Evolutionary conservation across 1,284 basidiomycete species (phyloP), one percentile per base, ranked within the genome.

Genomic region (Puccinia horiana): DNA sequence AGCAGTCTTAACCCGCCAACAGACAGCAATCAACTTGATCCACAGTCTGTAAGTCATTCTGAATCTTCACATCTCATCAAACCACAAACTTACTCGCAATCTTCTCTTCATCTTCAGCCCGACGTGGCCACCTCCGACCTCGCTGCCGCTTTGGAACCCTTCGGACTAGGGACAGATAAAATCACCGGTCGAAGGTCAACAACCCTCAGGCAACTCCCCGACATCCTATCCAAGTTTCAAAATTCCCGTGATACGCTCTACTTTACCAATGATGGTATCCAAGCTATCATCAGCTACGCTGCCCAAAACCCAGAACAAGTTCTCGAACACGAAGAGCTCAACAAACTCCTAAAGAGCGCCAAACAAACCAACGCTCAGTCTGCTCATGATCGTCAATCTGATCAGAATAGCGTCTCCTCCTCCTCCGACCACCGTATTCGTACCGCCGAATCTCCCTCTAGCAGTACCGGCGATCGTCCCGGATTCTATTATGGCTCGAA

Each of bases 211-310:
- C 29, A 81, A 29, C 69, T 81, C 16, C 69, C 78, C 18, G 40
- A 40, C 18, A 73, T 81, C 37, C 69, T 81, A 29, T 12, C 35
- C 37, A 63, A 72, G 23, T 81, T 81, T 49, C 78, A 81, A 81
- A 32, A 73, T 35, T 81, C 78, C 1, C 11, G 78, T 12, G 37
- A 73, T 18, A 81, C 78, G 18, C 18, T 81, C 37, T 81, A 73
- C 42, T 56, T 81, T 23, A n/a, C 65, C 35, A 26, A 81, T 11
- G n/a, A 37, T 8, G 47, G 23, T 1, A 14, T 81, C 14, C 12
- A 40, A n/a, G 67, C 40, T 32, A 58, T 81, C n/a, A 35, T 61
- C 14, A 52, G 14, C 18, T 73, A 29, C 14, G 52, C 78, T 42
- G 23, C 52, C n/a, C 23, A 32, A 35, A 49, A 58, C 40, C 78